A percentile compares a stretch with the other conserved stretches of the same genome.
These are phyloP conservation scores for Xylariaceae sp. DNA, from an alignment of 2,329 filamentous ascomycete genomes.

Conservation along the genomic window DNA sequence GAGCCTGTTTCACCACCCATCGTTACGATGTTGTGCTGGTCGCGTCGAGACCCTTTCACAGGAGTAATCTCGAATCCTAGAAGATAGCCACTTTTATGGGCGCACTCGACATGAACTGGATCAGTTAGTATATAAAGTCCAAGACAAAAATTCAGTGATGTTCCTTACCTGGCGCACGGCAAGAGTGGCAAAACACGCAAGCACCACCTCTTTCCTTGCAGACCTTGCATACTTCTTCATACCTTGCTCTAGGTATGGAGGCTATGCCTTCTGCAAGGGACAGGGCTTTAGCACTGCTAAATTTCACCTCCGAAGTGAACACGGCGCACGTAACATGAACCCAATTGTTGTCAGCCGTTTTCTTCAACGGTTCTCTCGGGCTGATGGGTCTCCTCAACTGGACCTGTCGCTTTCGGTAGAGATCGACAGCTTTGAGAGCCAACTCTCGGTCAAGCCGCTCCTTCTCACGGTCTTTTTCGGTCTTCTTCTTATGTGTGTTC, in stretches of 20 bases:
- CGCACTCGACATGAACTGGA: constrained; percentile 82
- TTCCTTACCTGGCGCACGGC: constrained; percentile 47
- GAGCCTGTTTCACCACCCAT: constrained; percentile 74
- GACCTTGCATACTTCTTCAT: constrained; percentile 73
- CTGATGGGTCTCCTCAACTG: constrained; percentile 76
- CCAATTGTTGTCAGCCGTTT: constrained; percentile 96
- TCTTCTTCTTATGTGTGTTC: constrained; percentile 76
- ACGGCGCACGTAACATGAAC: constrained; percentile 91
- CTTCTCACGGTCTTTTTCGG: constrained; percentile 83
- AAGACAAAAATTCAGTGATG: constrained; percentile 7
- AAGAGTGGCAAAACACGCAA: constrained; percentile 76
- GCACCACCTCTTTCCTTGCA: constrained; percentile 74
- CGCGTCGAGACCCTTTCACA: constrained; percentile 81
- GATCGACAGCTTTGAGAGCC: constrained; percentile 71
- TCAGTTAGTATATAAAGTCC: constrained; percentile 32
- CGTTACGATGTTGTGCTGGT: constrained; percentile 73
- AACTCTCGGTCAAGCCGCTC: constrained; percentile 82
- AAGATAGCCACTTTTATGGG: constrained; percentile 72
- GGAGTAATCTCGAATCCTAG: constrained; percentile 89
- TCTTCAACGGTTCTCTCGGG: constrained; percentile 86
- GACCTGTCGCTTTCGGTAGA: constrained; percentile 76
- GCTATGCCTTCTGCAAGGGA: constrained; percentile 87
- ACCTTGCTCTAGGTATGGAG: constrained; percentile 67
- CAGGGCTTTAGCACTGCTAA: constrained; percentile 75
- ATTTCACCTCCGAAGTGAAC: constrained; percentile 89